Evolutionary conservation across 495 filamentous ascomycete genomes (phyloP), one percentile per base, ranked within the genome.

Genomic region (Penicillium coffeae): DNA sequence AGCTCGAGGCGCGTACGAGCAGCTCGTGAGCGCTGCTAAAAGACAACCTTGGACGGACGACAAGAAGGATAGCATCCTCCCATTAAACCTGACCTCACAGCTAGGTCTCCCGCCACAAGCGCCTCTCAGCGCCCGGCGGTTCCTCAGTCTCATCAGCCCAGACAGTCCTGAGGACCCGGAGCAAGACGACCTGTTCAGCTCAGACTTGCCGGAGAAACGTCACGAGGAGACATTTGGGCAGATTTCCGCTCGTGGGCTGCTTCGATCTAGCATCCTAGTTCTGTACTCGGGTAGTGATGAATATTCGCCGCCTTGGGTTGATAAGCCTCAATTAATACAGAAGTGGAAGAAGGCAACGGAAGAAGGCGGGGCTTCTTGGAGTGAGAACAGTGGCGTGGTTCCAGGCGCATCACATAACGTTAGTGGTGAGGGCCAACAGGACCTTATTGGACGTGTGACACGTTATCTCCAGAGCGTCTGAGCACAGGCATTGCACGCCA

Each of bases 121-220:
- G 13, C 88, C 88, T 1, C 67, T 74, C 2, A 70, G 56, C 56
- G 63, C 62, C 30, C 58, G 65, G 37, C 62, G 92, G 48, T 91
- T 87, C 76, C 60, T 81, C 21, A 80, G 81, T 46, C 72, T 96
- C 18, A 77, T 74, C 6, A 82, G 76, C 33, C 73, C 75, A 1
- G 75, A 76, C 20, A 72, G 68, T 38, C 66, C 78, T 21, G 57
- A 81, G 65, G 50, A 64, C 21, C 75, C 71, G 4, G 85, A 88
- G 10, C 84, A 85, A 39, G 92, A 98, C 66, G 93, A 97, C 64
- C 86, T 87, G 52, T 98, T 96, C 69, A 88, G 85, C 48, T 86
- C 86, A 6, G 88, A 92, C 63, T 68, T 95, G 38, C 60, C 64
- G 0, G 83, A 88, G 39, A 65, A 78, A 40, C 64, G 75, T 44